phyloP scores from a whole-genome alignment of 179 eudicot species.

The Drosera spatulata region DNA sequence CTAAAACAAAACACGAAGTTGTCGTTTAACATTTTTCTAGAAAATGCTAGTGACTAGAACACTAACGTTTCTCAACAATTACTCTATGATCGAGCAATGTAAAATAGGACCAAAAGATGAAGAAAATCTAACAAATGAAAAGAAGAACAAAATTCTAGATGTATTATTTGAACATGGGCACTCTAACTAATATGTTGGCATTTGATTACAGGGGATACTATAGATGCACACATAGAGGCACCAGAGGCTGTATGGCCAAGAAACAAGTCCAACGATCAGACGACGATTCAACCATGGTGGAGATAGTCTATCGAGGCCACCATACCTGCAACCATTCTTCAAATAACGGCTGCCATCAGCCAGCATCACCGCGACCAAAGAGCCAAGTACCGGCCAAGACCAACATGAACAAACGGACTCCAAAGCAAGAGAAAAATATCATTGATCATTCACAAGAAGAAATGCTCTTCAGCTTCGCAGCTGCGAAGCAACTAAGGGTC shows the following conservation, averaged over 20 bases:
- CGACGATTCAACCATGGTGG: conserved; percentile 41
- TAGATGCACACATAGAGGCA: conserved; percentile 47
- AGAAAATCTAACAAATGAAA: no score
- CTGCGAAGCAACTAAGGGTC: conserved; percentile 6
- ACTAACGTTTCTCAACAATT: no score
- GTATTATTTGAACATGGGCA: no score
- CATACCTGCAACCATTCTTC: conserved; percentile 44
- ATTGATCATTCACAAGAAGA: conserved; percentile 1
- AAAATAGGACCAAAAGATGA: no score
- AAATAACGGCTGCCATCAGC: not conserved
- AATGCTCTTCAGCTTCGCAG: conserved; percentile 3
- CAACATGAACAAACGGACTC: conserved; percentile 5
- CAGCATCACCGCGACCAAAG: not conserved
- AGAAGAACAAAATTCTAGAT: no score
- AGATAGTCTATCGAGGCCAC: conserved; percentile 45
- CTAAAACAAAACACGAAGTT: no score
- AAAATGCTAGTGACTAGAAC: no score
- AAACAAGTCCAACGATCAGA: conserved; percentile 69
- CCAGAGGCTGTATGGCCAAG: conserved; percentile 56
- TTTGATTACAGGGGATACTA: conserved; percentile 42
- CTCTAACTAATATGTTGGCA: not conserved
- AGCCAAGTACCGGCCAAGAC: not conserved
- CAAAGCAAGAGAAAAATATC: conserved; percentile 6
- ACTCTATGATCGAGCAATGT: no score
- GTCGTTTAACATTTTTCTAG: no score